phyloP scores from a whole-genome alignment of 2,329 filamentous ascomycete genomes.

The Penicillium polonicum region DNA sequence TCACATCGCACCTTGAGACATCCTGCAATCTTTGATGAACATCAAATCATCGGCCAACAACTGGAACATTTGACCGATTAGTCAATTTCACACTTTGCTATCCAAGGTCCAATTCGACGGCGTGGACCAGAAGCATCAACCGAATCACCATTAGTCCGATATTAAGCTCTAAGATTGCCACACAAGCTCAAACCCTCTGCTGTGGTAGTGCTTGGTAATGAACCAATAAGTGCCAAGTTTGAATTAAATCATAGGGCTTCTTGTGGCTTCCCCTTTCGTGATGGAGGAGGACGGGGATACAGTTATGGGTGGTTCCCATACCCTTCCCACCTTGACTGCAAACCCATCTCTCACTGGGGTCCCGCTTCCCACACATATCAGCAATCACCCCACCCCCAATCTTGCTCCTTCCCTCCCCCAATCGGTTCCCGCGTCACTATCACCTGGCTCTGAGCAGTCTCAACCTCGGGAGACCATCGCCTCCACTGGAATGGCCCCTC shows the following conservation, averaged over 20 bases:
- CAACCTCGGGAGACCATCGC: slow-evolving; percentile 6
- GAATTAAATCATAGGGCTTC: slow-evolving; percentile 2
- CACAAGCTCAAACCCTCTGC: not conserved
- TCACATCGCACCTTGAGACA: not conserved
- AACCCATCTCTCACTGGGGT: slow-evolving; percentile 18
- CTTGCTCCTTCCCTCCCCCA: slow-evolving; percentile 23
- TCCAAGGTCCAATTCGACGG: not conserved
- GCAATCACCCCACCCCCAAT: slow-evolving; percentile 21
- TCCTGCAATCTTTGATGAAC: not conserved
- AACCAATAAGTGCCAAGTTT: slow-evolving; percentile 7
- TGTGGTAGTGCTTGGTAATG: slow-evolving; percentile 13
- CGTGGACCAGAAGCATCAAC: not conserved
- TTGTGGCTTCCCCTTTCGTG: not conserved
- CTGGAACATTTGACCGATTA: not conserved
- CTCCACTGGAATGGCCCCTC: slow-evolving; percentile 15
- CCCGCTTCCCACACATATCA: slow-evolving; percentile 18
- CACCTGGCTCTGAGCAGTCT: slow-evolving; percentile 13
- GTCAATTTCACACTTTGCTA: not conserved
- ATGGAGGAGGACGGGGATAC: slow-evolving; percentile 42
- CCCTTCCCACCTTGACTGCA: slow-evolving; percentile 18
- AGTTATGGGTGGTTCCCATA: slow-evolving; percentile 38
- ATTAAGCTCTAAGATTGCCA: not conserved
- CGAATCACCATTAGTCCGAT: not conserved
- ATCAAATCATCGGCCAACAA: not conserved
- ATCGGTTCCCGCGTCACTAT: slow-evolving; percentile 7